Percentiles rank a stretch among this genome's conserved stretches.
phyloP scores from a whole-genome alignment of 1,284 basidiomycete genomes.

The Ceratobasidium theobromae region DNA sequence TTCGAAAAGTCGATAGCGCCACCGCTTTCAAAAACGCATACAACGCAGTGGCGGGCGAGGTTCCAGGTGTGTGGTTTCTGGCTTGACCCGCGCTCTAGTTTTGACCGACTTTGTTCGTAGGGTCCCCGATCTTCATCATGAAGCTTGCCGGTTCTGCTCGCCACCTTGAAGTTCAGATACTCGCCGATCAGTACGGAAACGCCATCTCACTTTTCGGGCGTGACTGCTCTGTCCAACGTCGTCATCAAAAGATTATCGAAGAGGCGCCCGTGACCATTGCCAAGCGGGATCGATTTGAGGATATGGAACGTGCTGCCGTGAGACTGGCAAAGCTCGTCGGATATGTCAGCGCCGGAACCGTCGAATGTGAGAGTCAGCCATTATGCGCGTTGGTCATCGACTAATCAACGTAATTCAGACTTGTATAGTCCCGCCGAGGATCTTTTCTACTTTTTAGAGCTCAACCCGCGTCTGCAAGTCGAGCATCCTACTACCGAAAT shows the following conservation, averaged over 20 bases:
- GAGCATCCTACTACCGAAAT: conserved; percentile 99
- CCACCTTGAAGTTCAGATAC: conserved; percentile 96
- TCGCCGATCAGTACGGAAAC: conserved; percentile 99
- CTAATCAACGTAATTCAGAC: conserved; percentile 52
- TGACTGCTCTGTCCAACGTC: conserved; percentile 98
- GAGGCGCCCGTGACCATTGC: conserved; percentile 99
- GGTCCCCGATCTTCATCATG: conserved; percentile 99
- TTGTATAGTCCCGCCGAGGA: conserved; percentile 95
- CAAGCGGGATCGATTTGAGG: conserved; percentile 82
- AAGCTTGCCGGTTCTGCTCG: conserved; percentile 97
- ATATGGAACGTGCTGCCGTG: conserved; percentile 99
- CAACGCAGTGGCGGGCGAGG: conserved; percentile 93
- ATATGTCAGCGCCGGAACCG: conserved; percentile 98
- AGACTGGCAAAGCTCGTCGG: conserved; percentile 97
- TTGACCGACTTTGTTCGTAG: conserved; percentile 48
- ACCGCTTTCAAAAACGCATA: conserved; percentile 93
- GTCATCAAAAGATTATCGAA: conserved; percentile 99
- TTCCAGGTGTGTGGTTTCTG: conserved; percentile 70
- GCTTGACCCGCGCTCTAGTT: conserved; percentile 7
- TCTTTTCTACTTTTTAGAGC: conserved; percentile 95
- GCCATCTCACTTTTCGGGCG: conserved; percentile 99
- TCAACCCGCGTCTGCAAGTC: conserved; percentile 99
- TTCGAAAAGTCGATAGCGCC: conserved; percentile 83
- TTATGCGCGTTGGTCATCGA: not conserved
- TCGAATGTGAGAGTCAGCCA: conserved; percentile 72